Evolutionary conservation across 1,284 basidiomycete genomes (phyloP).

Genomic region (Singerocomus rubriflavus): DNA sequence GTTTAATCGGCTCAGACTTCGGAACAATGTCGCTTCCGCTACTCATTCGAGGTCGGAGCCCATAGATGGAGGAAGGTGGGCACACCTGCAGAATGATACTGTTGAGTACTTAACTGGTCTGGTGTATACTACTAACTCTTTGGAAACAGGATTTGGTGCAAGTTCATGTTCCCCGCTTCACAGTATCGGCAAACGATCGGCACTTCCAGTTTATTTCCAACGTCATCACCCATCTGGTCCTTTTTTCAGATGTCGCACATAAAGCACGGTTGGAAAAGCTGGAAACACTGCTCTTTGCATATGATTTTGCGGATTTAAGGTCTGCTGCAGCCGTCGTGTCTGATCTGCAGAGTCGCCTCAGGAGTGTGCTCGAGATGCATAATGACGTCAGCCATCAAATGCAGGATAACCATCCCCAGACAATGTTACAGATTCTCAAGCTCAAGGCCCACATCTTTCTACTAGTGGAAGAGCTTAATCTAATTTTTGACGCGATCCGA

Average conservation of each 20-base stretch:
- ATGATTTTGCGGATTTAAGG: constrained; percentile 83
- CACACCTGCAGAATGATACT: constrained; percentile 80
- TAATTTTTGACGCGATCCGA: constrained; percentile 89
- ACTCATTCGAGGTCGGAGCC: constrained; percentile 35
- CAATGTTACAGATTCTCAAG: constrained; percentile 61
- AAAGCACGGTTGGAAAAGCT: constrained; percentile 74
- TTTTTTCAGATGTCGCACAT: constrained; percentile 87
- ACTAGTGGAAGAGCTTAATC: constrained; percentile 77
- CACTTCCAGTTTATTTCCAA: constrained; percentile 89
- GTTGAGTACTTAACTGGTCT: constrained; percentile 39
- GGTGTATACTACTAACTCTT: constrained; percentile 13
- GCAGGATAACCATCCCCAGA: constrained; percentile 42
- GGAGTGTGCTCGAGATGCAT: constrained; percentile 64
- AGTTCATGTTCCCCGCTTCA: constrained; percentile 81
- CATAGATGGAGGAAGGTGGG: constrained; percentile 40
- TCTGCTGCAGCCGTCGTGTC: constrained; percentile 70
- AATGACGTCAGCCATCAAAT: constrained; percentile 45
- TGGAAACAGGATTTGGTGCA: constrained; percentile 70
- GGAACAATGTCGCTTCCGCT: constrained; percentile 63
- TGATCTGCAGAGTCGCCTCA: constrained; percentile 73
- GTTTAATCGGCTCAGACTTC: constrained; percentile 88
- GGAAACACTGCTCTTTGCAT: constrained; percentile 84
- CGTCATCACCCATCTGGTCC: constrained; percentile 83
- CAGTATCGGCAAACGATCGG: constrained; percentile 82
- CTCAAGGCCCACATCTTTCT: constrained; percentile 75